phyloP scores from a whole-genome alignment of 1,284 basidiomycete genomes.

The Sanghuangporus sanghuang region DNA sequence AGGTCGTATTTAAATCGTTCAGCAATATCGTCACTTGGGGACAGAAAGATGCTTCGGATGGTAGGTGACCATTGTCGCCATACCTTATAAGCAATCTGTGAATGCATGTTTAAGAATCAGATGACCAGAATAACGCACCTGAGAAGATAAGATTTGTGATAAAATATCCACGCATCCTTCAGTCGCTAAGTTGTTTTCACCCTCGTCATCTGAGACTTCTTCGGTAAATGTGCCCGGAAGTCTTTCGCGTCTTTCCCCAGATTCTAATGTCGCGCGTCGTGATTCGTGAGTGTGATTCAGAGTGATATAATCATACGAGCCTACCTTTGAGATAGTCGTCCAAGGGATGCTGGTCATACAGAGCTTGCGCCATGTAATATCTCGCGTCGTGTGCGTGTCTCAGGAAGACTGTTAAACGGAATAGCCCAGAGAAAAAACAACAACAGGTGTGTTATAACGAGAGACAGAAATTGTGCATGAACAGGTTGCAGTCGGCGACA shows the following conservation, averaged over 20 bases:
- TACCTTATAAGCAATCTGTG: conserved; percentile 30
- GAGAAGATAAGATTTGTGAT: background rate
- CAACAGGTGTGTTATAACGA: background rate
- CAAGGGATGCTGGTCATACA: conserved; percentile 74
- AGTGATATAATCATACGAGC: conserved; percentile 21
- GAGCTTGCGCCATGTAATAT: conserved; percentile 64
- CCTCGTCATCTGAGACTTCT: conserved; percentile 8
- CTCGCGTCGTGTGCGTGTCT: background rate
- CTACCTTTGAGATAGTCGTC: conserved; percentile 66
- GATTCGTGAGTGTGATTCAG: no score
- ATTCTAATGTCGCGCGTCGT: conserved; percentile 1
- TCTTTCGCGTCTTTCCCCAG: conserved; percentile 7
- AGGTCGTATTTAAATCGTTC: conserved; percentile 82
- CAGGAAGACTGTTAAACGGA: background rate
- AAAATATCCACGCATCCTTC: conserved; percentile 2
- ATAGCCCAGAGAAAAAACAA: background rate
- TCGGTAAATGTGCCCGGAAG: conserved; percentile 6
- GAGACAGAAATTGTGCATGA: background rate
- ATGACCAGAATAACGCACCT: conserved; percentile 6
- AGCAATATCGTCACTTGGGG: conserved; percentile 40
- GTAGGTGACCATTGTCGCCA: conserved; percentile 23
- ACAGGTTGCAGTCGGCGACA: background rate
- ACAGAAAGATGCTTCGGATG: conserved; percentile 17
- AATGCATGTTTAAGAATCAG: conserved; percentile 18
- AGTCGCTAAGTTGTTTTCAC: background rate